These are phyloP conservation scores for Amanita rubescens DNA, from an alignment of 768 basidiomycete genomes.

Conservation along the genomic window DNA sequence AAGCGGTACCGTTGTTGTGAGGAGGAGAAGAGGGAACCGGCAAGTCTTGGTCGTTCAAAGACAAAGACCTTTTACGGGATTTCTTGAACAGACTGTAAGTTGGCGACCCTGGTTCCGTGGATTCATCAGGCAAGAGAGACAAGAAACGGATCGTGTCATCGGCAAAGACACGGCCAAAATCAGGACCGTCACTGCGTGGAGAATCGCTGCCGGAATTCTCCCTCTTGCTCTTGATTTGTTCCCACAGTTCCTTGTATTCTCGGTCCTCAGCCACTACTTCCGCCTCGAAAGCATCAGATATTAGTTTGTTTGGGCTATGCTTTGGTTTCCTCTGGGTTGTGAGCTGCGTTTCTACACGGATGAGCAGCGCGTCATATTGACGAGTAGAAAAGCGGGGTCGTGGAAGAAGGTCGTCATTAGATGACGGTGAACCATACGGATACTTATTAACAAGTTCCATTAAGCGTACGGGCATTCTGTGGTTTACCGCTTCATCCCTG, in stretches of 20 bases:
- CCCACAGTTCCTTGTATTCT: conserved; percentile 44
- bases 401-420: conserved; percentile 41
- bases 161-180: conserved; percentile 48
- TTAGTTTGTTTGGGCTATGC: conserved; percentile 50
- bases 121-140: conserved; percentile 34
- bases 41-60: conserved; percentile 18
- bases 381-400: conserved; percentile 66
- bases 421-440: conserved; percentile 39
- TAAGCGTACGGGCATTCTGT: conserved; percentile 61
- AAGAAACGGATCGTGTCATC: conserved; percentile 60
- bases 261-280: conserved; percentile 22
- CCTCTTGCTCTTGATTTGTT: conserved; percentile 38
- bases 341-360: conserved; percentile 55
- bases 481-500: conserved; percentile 51
- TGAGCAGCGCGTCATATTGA: conserved; percentile 53
- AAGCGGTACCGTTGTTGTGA: conserved; percentile 10
- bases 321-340: conserved; percentile 27
- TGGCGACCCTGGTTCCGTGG: not conserved
- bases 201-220: conserved; percentile 21
- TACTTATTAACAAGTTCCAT: conserved; percentile 64
- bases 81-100: not conserved
- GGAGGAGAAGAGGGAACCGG: conserved; percentile 12
- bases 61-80: conserved; percentile 25
- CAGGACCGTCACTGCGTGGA: conserved; percentile 29
- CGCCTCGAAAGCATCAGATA: conserved; percentile 55